Conservation (phyloP, 169 alveolate species). For the Eimeria sp. region DNA sequence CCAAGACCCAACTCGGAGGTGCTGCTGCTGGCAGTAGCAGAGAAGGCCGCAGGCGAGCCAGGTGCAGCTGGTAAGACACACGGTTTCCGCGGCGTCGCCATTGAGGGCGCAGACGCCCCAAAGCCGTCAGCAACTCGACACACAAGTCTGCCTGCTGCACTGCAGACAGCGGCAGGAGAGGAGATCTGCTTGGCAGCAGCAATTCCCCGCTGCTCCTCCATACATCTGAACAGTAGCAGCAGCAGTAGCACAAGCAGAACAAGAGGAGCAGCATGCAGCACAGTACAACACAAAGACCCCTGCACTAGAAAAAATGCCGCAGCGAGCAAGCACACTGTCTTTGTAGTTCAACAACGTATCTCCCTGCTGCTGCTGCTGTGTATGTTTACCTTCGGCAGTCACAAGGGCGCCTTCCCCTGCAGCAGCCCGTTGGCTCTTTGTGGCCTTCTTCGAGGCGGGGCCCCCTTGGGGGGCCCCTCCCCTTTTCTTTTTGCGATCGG, state of each 20-base stretch:
- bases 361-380: background rate
- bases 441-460: slow-evolving; percentile 1
- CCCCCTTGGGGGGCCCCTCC: background rate
- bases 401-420: slow-evolving; percentile 1
- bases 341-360: background rate
- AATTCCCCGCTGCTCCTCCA: background rate
- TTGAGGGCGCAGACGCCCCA: slow-evolving; percentile 69
- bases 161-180: slow-evolving; percentile 39
- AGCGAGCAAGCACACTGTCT: background rate
- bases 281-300: background rate
- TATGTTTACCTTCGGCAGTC: background rate
- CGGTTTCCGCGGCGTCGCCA: slow-evolving; percentile 53
- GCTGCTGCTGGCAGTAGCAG: background rate
- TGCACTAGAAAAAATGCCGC: background rate
- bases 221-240: slow-evolving; percentile 1
- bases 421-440: slow-evolving; percentile 8
- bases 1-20: background rate
- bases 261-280: background rate
- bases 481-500: slow-evolving; percentile 32
- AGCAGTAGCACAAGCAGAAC: background rate
- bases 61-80: slow-evolving; percentile 41
- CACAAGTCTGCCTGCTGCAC: slow-evolving; percentile 62
- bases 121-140: slow-evolving; percentile 5
- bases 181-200: background rate
- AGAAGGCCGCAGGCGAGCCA: slow-evolving; percentile 18